Conservation (phyloP, 176 grass and related monocot genomes). For the Avena insularis region DNA sequence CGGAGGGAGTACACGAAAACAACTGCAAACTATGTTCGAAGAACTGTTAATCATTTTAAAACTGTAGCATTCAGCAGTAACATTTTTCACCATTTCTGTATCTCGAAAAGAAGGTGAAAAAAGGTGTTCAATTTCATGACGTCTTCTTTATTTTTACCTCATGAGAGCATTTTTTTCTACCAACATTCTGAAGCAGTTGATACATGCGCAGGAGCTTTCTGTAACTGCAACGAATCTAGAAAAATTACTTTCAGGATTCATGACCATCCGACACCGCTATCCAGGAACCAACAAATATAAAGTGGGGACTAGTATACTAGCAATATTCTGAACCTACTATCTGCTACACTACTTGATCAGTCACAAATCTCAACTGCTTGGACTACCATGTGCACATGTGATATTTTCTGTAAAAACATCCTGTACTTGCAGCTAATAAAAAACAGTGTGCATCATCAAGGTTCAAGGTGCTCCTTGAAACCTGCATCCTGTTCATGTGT, state of each 20-base stretch:
- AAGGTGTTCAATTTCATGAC: neutral
- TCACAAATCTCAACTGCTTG: constrained; percentile 24
- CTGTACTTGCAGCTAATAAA: constrained; percentile 31
- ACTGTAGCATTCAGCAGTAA: neutral
- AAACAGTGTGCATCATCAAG: neutral
- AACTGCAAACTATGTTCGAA: neutral
- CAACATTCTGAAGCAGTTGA: constrained; percentile 34
- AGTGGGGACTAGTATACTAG: constrained; percentile 21
- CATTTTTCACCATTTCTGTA: neutral
- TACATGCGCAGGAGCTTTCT: neutral
- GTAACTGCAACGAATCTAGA: neutral
- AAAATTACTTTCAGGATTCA: constrained; percentile 15
- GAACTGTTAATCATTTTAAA: neutral
- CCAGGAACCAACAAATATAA: constrained; percentile 22
- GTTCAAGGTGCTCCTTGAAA: constrained; percentile 45
- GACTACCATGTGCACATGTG: constrained; percentile 34
- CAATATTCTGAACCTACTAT: constrained; percentile 40
- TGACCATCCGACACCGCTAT: constrained; percentile 17
- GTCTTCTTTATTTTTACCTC: neutral
- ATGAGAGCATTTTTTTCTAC: neutral
- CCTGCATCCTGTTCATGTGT: constrained; percentile 49
- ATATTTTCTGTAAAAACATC: constrained; percentile 12
- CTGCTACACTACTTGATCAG: constrained; percentile 40
- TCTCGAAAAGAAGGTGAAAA: neutral
- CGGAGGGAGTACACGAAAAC: neutral